Evolutionary conservation across 2,329 filamentous ascomycete species (phyloP).

Genomic region (Sordariomycetes sp.): DNA sequence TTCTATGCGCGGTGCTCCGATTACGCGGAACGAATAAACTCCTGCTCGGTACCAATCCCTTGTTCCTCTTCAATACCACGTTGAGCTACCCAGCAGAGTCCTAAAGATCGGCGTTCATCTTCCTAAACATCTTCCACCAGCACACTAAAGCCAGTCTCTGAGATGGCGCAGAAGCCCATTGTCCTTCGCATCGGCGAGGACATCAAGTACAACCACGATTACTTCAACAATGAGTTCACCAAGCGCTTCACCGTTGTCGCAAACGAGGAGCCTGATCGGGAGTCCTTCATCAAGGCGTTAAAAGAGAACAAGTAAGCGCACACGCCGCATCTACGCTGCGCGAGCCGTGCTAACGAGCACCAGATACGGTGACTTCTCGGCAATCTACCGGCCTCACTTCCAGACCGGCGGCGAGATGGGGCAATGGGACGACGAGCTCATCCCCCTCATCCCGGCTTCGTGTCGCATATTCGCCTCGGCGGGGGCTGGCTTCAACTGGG

Average conservation of each 20-base stretch:
- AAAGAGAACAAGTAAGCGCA: slow-evolving; percentile 21
- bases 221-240: slow-evolving; percentile 26
- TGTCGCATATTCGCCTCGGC: slow-evolving; percentile 51
- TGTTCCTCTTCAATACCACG: no score
- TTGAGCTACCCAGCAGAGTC: no score
- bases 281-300: slow-evolving; percentile 28
- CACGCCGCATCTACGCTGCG: neutral
- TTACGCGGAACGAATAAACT: no score
- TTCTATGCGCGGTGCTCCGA: no score
- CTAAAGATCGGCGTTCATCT: no score
- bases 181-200: slow-evolving; percentile 34
- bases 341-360: neutral
- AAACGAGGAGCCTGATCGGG: slow-evolving; percentile 23
- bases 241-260: slow-evolving; percentile 29
- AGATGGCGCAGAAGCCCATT: no score
- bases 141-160: no score
- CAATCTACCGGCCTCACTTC: slow-evolving; percentile 48
- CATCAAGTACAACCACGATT: slow-evolving; percentile 36
- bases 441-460: slow-evolving; percentile 38
- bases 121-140: no score
- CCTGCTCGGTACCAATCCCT: no score
- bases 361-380: slow-evolving; percentile 19
- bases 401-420: slow-evolving; percentile 56
- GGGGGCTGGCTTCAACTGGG: slow-evolving; percentile 56
- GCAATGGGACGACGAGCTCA: slow-evolving; percentile 48